These are phyloP conservation scores for Cladosporium velox DNA, from an alignment of 2,329 filamentous ascomycete genomes.

Conservation along the genomic window DNA sequence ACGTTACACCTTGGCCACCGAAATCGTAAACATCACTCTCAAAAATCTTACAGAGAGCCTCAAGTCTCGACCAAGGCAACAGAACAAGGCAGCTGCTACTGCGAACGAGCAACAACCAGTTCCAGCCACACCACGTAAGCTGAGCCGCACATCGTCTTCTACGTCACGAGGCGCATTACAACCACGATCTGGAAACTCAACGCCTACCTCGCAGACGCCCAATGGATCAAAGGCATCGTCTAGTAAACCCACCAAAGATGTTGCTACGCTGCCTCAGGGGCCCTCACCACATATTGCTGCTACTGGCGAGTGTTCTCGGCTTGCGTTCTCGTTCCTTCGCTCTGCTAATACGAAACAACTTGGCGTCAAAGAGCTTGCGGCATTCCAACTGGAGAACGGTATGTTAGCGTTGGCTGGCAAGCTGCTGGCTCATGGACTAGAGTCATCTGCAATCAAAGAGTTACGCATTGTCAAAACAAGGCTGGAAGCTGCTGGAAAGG, in stretches of 20 bases:
- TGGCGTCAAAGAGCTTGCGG: conserved; percentile 57
- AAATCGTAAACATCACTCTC: conserved; percentile 70
- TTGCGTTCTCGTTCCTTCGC: conserved; percentile 67
- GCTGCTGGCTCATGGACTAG: conserved; percentile 64
- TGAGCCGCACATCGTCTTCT: conserved; percentile 11
- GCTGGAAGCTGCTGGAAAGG: conserved; percentile 50
- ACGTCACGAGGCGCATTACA: conserved; percentile 37
- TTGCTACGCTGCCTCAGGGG: background rate
- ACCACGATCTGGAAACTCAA: conserved; percentile 50
- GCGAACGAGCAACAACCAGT: conserved; percentile 50
- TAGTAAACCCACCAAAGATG: conserved; percentile 11
- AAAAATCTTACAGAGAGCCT: conserved; percentile 69
- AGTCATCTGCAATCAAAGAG: conserved; percentile 70
- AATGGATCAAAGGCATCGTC: conserved; percentile 9
- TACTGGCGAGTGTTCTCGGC: conserved; percentile 67
- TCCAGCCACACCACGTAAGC: conserved; percentile 54
- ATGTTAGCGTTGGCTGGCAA: conserved; percentile 70
- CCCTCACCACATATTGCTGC: conserved; percentile 43
- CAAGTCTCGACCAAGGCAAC: conserved; percentile 45
- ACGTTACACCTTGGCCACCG: conserved; percentile 67
- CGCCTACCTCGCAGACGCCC: conserved; percentile 55
- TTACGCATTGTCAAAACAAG: conserved; percentile 65
- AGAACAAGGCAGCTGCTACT: conserved; percentile 20
- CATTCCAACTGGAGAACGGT: conserved; percentile 70
- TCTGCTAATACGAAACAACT: conserved; percentile 55